Evolutionary conservation across 441 rosid species (phyloP), one percentile per base, ranked within the genome.

Genomic region (Biscutella laevigata): DNA sequence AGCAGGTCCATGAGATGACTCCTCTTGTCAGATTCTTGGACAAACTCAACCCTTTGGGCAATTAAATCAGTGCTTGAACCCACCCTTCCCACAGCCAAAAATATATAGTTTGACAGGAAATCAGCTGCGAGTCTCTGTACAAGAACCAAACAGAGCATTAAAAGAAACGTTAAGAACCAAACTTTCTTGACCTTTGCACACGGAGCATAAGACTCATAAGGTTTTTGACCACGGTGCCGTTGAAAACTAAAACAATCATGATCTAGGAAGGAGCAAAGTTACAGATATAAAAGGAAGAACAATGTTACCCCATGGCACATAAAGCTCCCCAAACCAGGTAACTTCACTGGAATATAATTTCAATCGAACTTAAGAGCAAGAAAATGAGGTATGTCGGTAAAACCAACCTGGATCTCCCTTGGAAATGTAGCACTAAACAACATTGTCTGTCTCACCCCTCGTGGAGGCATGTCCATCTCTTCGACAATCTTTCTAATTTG

Each of bases 401-500:
- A 58, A 39, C 60, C 45, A 57, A 72, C 85, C 85, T 79, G 82
- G 48, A 79, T 79, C 62, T 79, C 80, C 30, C 71, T 76, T 3
- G 85, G 85, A 57, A 79, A 79, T 43, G 85, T 79, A 58, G 85
- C 85, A 63, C 85, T 79, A 46, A 79, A 79, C 56, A 79, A 56
- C 85, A 79, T 74, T 34, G 85, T 79, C 56, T 79, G 82, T 56
- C 85, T 70, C 32, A 70, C 46, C 37, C 78, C 85, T 17, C 73
- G 68, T 39, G 82, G 78, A 63, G 85, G 85, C 85, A 79, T 79
- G 59, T 74, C 85, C 72, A 61, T 79, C 66, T 79, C 75, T 47
- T 79, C 67, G 71, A 79, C 84, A 37, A 79, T 79, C 61, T 76
- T 79, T 71, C 84, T 74, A 37, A 79, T 79, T 57, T 79, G 85